Percentiles rank a stretch among this genome's conserved stretches.
phyloP scores from a whole-genome alignment of 2,329 filamentous ascomycete species.

The Graphilbum fragrans region DNA sequence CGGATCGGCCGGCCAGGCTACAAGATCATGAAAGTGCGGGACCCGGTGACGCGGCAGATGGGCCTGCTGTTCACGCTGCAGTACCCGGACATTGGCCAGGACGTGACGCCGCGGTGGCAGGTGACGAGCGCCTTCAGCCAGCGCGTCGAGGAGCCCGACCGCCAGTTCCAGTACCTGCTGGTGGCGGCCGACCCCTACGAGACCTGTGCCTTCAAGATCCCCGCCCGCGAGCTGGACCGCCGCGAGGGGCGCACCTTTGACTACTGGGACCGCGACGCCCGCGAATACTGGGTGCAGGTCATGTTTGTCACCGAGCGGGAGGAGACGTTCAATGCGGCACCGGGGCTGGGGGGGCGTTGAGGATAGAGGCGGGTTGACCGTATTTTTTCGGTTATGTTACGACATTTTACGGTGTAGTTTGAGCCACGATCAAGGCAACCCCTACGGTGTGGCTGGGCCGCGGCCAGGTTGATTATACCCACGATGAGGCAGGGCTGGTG shows the following conservation, averaged over 20 bases:
- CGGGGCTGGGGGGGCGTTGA: conserved; percentile 40
- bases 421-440: too few relatives aligned
- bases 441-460: too few relatives aligned
- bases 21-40: conserved; percentile 92
- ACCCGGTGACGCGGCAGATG: conserved; percentile 77
- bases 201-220: conserved; percentile 92
- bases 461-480: too few relatives aligned
- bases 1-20: conserved; percentile 96
- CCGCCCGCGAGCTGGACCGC: conserved; percentile 84
- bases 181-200: conserved; percentile 97
- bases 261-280: conserved; percentile 90
- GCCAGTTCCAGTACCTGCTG: conserved; percentile 86
- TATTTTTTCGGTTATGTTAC: neutral
- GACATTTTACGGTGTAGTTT: too few relatives aligned
- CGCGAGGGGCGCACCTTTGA: conserved; percentile 80
- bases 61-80: conserved; percentile 93
- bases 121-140: conserved; percentile 99
- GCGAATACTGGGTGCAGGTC: conserved; percentile 96
- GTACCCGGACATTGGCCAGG: conserved; percentile 77
- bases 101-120: conserved; percentile 68
- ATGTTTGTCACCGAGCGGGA: conserved; percentile 98
- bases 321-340: conserved; percentile 65
- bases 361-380: too few relatives aligned
- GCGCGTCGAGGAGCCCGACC: conserved; percentile 87
- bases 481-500: too few relatives aligned